A percentile compares a stretch with the other conserved stretches of the same genome.
These are phyloP conservation scores for Aphanomyces astaci DNA, from an alignment of 352 stramenopile species.

Conservation along the genomic window DNA sequence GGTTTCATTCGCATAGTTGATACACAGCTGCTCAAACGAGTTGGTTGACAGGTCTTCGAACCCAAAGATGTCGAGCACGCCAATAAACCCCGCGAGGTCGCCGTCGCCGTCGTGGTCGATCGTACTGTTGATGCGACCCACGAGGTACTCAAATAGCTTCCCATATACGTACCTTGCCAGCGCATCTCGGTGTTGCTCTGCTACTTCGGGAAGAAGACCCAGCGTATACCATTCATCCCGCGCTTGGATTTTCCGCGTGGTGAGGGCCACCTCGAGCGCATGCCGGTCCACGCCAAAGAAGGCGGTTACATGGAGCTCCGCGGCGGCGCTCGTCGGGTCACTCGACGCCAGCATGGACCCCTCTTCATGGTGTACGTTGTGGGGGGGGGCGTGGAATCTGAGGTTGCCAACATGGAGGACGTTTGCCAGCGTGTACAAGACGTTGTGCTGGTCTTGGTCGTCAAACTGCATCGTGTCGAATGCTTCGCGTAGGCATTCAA, in stretches of 20 bases:
- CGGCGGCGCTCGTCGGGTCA: conserved; percentile 37
- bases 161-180: conserved; percentile 93
- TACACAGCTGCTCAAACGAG: conserved; percentile 93
- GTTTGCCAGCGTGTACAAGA: conserved; percentile 87
- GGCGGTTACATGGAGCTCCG: conserved; percentile 70
- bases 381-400: conserved; percentile 66
- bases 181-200: conserved; percentile 88
- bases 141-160: conserved; percentile 91
- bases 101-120: conserved; percentile 45
- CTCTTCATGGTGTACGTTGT: conserved; percentile 41
- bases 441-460: conserved; percentile 79
- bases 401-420: conserved; percentile 95
- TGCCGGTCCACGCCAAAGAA: conserved; percentile 84
- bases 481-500: conserved; percentile 59
- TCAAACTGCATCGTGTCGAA: conserved; percentile 85
- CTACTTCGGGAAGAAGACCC: conserved; percentile 49
- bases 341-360: conserved; percentile 56
- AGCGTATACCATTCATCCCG: conserved; percentile 87
- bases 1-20: conserved; percentile 92
- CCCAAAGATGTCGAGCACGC: conserved; percentile 81
- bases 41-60: conserved; percentile 86
- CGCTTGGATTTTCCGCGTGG: conserved; percentile 88
- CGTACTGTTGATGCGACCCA: conserved; percentile 80
- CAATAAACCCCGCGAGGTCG: conserved; percentile 51
- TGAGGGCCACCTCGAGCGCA: conserved; percentile 86